Evolutionary conservation across 306 rosid genomes (phyloP), one percentile per base, ranked within the genome.

Genomic region (Ochetophila trinervis): DNA sequence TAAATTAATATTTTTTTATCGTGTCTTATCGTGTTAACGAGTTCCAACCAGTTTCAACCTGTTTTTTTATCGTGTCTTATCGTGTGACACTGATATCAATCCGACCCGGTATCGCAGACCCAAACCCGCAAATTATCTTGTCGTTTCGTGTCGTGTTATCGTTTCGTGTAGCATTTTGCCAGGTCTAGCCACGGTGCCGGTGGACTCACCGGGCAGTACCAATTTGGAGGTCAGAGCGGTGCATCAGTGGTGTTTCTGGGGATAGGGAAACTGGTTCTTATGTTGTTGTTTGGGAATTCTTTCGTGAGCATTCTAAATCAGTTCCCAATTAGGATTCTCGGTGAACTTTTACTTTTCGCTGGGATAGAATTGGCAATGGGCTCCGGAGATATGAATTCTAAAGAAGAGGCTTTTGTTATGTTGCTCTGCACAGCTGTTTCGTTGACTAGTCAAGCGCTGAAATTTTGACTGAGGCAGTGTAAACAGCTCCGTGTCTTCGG

Each of bases 301-400:
- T 83, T 85, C 59, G 91, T 75, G 48, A 74, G 71, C 15, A 78
- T 90, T 7, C 64, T 90, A 78, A 75, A 77, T 9, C 58, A 78
- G 60, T 85, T 79, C 45, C 91, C 91, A 0, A 78, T 82, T 65
- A 87, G 91, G 55, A 79, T 89, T 60, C 87, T 90, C 44, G 94
- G 96, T 7, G 95, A 79, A 30, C 83, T 89, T n/a, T 45, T 90
- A 63, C 59, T 90, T 32, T 87, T 90, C 60, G 91, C 91, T 13
- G 96, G 91, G 74, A 83, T 84, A 60, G 91, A 83, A 20, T 60
- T 89, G 67, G 96, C 87, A 0, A 85, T 87, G 96, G 94, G 94
- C 6, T 67, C 87, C 1, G 79, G 60, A 37, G 96, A 86, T 8
- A 87, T 89, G 86, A 84, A 65, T 49, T 68, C 85, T 6, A 90